Base-by-base conservation (phyloP, 1,284 basidiomycete genomes). In the Ganoderma leucocontextum region DNA sequence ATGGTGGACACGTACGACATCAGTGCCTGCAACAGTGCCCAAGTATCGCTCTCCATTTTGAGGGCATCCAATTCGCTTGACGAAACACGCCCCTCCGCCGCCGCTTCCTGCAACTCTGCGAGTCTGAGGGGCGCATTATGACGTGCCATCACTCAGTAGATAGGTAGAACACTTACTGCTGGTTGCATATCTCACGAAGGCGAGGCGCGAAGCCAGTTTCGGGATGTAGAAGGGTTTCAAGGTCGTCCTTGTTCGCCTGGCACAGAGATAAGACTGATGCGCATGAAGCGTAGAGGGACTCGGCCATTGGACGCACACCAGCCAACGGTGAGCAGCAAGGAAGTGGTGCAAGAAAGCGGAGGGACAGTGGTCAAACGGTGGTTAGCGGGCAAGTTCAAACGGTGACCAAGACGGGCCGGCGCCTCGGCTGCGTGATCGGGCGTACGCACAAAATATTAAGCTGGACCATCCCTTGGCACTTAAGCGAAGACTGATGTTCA, bases 1-100 rank as follows among this genome's bases (percentile, higher is more conserved):
- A 47, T 8, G 12, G 38, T 36, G 71, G 8, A 25, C 10, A 79
- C 83, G 73, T 76, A 91, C 89, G 90, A 86, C 82, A 91, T 88
- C 19, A 96, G 82, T 4, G 88, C 87, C 77, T 95, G 93, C 4
- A 95, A 76, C 0, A 96, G 83, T 0, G 85, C 86, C 95, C 95
- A 96, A 0, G 95, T 95, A 77, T 93, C 90, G 57, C 88, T 84
- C 78, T 96, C 95, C 77, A 95, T 82, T 35, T 85, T 84, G 70
- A 95, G 80, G 1, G 89, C 81, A 39, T 91, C 88, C 0, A 90
- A 71, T 73, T 91, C 89, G 22, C 87, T 84, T 19, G 78, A 79
- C 17, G 84, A 79, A 49, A 80, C 79, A 9, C 83, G 78, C 29
- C 77, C 70, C 10, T 72, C 68, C 1, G 77, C 80, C 33, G 81